phyloP scores from a whole-genome alignment of 257 asterid genomes.

The Dorcoceras hygrometricum region DNA sequence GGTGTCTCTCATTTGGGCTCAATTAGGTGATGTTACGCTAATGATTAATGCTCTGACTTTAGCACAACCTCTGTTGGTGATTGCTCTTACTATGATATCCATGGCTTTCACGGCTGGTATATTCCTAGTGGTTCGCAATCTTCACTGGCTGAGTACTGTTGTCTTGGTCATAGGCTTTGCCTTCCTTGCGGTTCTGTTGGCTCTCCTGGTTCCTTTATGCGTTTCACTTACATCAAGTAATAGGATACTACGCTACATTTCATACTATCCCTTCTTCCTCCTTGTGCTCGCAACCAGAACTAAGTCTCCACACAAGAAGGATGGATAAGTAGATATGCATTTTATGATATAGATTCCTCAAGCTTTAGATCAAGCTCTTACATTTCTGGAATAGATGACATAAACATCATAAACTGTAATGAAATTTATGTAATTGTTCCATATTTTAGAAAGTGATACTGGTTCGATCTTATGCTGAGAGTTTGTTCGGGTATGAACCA shows the following conservation, averaged over 20 bases:
- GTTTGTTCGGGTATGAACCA: no score
- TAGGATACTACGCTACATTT: constrained; percentile 19
- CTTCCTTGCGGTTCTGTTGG: constrained; percentile 16
- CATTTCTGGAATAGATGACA: no score
- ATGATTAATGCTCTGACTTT: constrained; percentile 22
- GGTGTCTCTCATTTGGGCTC: constrained; percentile 40
- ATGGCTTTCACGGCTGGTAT: constrained; percentile 40
- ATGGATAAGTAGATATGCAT: not conserved
- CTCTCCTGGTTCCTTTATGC: constrained; percentile 23
- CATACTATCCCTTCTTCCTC: constrained; percentile 29
- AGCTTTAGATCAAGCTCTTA: not conserved
- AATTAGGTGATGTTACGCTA: constrained; percentile 28
- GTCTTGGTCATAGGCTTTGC: constrained; percentile 26
- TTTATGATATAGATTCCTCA: not conserved
- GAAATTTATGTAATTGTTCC: not conserved
- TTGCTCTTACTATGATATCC: constrained; percentile 40
- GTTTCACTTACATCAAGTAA: constrained; percentile 6
- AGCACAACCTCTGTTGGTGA: constrained; percentile 27
- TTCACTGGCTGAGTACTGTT: constrained; percentile 35
- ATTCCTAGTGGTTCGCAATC: constrained; percentile 29
- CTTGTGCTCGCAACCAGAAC: constrained; percentile 17
- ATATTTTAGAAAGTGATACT: no score
- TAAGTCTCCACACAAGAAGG: constrained; percentile 8
- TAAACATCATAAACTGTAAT: no score
- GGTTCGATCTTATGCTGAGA: no score